A percentile compares a stretch with the other conserved stretches of the same genome.
Evolutionary conservation across 768 basidiomycete species (phyloP).

Genomic region (Trametes cingulata): DNA sequence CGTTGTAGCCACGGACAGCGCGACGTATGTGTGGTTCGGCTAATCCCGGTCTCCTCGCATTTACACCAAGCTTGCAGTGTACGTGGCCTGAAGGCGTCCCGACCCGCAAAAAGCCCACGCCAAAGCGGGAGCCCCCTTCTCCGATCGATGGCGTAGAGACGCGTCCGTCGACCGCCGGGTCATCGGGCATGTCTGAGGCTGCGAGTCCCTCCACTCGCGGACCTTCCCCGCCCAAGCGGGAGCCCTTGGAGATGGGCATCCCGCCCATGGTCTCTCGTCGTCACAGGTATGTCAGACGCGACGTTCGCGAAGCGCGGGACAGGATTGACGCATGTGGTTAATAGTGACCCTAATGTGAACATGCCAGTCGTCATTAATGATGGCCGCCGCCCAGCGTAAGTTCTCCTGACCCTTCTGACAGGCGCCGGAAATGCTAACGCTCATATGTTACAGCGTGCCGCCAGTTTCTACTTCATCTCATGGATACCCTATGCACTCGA

Average conservation of each 20-base stretch:
- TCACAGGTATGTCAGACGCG: conserved; percentile 36
- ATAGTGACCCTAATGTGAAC: conserved; percentile 28
- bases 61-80: conserved; percentile 43
- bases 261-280: conserved; percentile 43
- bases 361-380: conserved; percentile 23
- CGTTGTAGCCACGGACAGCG: conserved; percentile 85
- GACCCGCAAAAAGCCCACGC: conserved; percentile 62
- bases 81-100: conserved; percentile 85
- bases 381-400: conserved; percentile 18
- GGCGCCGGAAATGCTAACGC: conserved; percentile 4
- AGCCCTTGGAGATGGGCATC: conserved; percentile 39
- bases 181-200: conserved; percentile 68
- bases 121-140: conserved; percentile 43
- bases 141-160: conserved; percentile 53
- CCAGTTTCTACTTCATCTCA: conserved; percentile 41
- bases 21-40: conserved; percentile 52
- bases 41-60: not conserved
- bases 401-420: not conserved
- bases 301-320: not conserved
- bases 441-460: conserved; percentile 9
- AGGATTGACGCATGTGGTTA: conserved; percentile 10
- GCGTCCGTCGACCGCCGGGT: conserved; percentile 74
- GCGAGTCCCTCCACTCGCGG: conserved; percentile 75
- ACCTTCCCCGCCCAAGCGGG: conserved; percentile 54
- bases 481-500: conserved; percentile 48